Conservation (phyloP, 495 filamentous ascomycete species). For the Penicillium bialowiezense region DNA sequence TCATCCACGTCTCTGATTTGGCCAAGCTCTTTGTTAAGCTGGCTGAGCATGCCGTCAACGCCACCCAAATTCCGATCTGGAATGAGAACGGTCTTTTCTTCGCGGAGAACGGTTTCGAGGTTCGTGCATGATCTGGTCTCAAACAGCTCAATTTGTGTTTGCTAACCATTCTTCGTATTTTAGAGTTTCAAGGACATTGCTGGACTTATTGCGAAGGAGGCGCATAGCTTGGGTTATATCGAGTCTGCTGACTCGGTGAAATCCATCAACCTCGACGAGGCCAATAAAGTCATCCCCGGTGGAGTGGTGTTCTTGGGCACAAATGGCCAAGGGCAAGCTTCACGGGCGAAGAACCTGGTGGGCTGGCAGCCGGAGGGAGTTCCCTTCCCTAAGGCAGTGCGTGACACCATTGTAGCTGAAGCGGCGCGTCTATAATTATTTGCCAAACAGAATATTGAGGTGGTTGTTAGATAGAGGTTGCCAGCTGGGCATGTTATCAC, state of each 20-base stretch:
- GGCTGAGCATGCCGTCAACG: neutral
- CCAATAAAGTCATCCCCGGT: constrained; percentile 1
- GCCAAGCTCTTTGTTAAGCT: constrained; percentile 1
- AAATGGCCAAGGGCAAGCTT: constrained; percentile 5
- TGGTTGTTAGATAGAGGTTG: too few relatives aligned
- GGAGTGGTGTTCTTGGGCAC: neutral
- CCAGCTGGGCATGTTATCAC: too few relatives aligned
- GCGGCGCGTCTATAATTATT: neutral
- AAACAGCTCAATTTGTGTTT: neutral
- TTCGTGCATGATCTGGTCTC: neutral
- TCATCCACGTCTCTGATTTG: constrained; percentile 2
- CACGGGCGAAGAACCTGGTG: neutral
- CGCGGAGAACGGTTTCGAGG: neutral
- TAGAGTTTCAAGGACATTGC: constrained; percentile 6
- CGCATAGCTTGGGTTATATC: constrained; percentile 1
- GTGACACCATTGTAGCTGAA: constrained; percentile 1
- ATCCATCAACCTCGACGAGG: constrained; percentile 3
- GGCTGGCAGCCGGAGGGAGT: constrained; percentile 3
- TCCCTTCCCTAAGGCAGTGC: neutral
- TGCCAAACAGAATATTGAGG: too few relatives aligned
- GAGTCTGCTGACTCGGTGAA: constrained; percentile 1
- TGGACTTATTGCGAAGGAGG: constrained; percentile 3
- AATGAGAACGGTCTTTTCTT: constrained; percentile 8
- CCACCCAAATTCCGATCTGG: neutral
- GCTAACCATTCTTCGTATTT: neutral